Evolutionary conservation across 139 green algal genomes (phyloP).

Genomic region (Chlamydomonas asymmetrica): DNA sequence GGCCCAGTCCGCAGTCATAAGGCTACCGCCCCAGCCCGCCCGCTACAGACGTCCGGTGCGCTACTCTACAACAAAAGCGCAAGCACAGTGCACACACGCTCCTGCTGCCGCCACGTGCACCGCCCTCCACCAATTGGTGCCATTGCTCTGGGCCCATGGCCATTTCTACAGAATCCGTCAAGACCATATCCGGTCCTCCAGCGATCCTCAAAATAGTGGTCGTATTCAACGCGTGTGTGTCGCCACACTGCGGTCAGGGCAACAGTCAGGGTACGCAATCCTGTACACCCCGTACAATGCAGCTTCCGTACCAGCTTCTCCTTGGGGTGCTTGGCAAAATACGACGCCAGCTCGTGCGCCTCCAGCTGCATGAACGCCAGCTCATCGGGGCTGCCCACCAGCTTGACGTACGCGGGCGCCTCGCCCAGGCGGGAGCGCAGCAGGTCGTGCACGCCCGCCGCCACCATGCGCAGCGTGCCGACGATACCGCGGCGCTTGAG

Average conservation of each 20-base stretch:
- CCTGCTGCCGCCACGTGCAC: too few relatives aligned
- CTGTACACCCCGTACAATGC: neutral
- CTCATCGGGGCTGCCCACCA: conserved; percentile 25
- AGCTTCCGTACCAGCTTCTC: conserved; percentile 31
- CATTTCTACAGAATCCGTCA: too few relatives aligned
- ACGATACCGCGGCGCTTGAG: neutral
- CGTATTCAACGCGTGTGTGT: too few relatives aligned
- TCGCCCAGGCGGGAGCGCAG: conserved; percentile 2
- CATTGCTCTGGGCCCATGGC: too few relatives aligned
- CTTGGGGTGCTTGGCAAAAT: conserved; percentile 51
- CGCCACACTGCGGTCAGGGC: too few relatives aligned
- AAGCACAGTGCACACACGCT: neutral
- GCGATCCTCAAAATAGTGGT: neutral
- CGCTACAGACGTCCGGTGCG: neutral
- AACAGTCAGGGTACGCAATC: neutral
- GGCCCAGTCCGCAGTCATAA: too few relatives aligned
- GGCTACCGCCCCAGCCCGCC: too few relatives aligned
- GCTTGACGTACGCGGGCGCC: conserved; percentile 42
- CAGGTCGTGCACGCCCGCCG: conserved; percentile 13
- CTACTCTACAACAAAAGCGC: neutral
- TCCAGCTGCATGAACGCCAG: conserved; percentile 46
- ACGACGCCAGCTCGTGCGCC: conserved; percentile 29
- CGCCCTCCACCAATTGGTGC: too few relatives aligned
- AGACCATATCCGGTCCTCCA: neutral
- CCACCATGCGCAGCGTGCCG: neutral